Evolutionary conservation across 306 rosid species (phyloP).

Genomic region (Abrus pulchellus): DNA sequence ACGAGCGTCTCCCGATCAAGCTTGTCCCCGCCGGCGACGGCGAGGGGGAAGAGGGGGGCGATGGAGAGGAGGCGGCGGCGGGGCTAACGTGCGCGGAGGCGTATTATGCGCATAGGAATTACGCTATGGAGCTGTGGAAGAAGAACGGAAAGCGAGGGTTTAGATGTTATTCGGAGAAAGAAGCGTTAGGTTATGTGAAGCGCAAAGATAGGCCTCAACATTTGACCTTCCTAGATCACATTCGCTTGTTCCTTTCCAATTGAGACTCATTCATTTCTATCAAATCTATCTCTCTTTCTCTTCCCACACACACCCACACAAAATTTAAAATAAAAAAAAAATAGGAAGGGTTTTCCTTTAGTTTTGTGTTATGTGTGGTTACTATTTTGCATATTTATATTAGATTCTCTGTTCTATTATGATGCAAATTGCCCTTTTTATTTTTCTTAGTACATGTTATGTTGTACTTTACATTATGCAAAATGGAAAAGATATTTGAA

Average conservation of each 20-base stretch:
- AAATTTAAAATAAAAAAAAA: neutral
- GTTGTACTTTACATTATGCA: neutral
- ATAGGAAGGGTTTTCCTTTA: neutral
- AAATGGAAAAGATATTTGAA: neutral
- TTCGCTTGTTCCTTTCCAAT: conserved; percentile 59
- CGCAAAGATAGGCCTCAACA: conserved; percentile 83
- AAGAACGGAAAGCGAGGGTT: conserved; percentile 64
- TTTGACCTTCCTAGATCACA: conserved; percentile 79
- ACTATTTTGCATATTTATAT: neutral
- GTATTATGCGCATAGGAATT: conserved; percentile 70
- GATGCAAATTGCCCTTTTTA: too few species aligned
- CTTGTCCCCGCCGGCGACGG: conserved; percentile 3
- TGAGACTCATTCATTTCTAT: neutral
- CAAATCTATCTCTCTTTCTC: too few species aligned
- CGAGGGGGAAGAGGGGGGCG: neutral
- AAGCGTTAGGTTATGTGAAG: conserved; percentile 72
- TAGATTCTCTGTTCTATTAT: too few species aligned
- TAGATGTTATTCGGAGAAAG: conserved; percentile 64
- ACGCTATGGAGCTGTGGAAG: conserved; percentile 76
- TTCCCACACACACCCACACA: neutral
- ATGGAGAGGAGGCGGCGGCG: neutral
- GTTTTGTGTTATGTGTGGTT: neutral
- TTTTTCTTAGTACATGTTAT: neutral
- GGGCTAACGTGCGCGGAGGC: conserved; percentile 66
- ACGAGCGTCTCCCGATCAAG: conserved; percentile 66